phyloP scores from a whole-genome alignment of 1,284 basidiomycete species.

The Cryptococcus sp. region DNA sequence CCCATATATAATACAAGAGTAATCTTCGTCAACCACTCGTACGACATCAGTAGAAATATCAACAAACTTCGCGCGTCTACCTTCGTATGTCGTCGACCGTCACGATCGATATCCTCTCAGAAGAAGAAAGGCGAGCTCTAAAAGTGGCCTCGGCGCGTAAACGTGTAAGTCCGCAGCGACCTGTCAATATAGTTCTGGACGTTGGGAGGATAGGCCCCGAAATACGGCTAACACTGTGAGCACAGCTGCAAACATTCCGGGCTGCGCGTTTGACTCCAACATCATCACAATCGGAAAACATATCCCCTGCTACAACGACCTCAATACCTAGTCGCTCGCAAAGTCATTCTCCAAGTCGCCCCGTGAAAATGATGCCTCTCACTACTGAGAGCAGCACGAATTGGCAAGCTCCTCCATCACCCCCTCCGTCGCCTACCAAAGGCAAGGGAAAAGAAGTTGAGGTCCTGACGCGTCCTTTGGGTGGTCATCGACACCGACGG shows the following conservation, averaged over 20 bases:
- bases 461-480: neutral
- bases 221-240: too few species aligned
- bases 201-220: too few species aligned
- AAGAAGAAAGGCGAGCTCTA: slow-evolving; percentile 29
- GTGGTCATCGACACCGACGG: slow-evolving; percentile 12
- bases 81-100: slow-evolving; percentile 5
- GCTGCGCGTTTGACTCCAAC: slow-evolving; percentile 32
- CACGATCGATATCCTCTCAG: slow-evolving; percentile 2
- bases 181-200: neutral
- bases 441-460: slow-evolving; percentile 16
- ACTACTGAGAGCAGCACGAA: slow-evolving; percentile 25
- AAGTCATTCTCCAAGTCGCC: slow-evolving; percentile 10
- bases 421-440: slow-evolving; percentile 10
- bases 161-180: slow-evolving; percentile 33
- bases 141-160: slow-evolving; percentile 41
- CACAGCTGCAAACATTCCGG: slow-evolving; percentile 44
- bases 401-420: slow-evolving; percentile 9
- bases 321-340: slow-evolving; percentile 17
- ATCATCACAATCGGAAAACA: slow-evolving; percentile 8
- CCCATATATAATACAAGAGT: too few species aligned
- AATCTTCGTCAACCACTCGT: too few species aligned
- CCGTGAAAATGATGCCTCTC: slow-evolving; percentile 16
- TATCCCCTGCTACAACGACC: slow-evolving; percentile 16
- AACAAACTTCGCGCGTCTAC: too few species aligned
- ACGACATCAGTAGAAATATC: too few species aligned